A percentile compares a stretch with the other conserved stretches of the same genome.
Conservation (phyloP, 2,329 filamentous ascomycete genomes). For the Ceratocystis harringtonii region DNA sequence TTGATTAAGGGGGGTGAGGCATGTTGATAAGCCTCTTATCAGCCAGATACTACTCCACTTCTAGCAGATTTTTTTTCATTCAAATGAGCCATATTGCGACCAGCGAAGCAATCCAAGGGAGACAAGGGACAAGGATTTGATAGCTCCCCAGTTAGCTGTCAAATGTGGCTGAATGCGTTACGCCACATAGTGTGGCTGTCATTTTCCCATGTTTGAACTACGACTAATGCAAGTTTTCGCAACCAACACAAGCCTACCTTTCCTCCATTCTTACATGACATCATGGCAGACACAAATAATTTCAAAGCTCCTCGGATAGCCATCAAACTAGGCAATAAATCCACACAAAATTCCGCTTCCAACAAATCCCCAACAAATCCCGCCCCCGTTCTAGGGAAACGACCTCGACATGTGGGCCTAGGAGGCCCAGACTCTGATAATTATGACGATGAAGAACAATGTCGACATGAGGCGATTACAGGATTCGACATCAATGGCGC, state of each 20-base stretch:
- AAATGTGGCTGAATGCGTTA: background rate
- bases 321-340: constrained; percentile 17
- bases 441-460: constrained; percentile 12
- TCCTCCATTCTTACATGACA: background rate
- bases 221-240: background rate
- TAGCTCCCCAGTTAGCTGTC: background rate
- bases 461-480: constrained; percentile 12
- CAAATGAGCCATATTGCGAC: constrained; percentile 1
- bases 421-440: constrained; percentile 17
- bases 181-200: background rate
- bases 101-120: background rate
- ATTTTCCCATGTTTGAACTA: background rate
- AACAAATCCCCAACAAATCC: constrained; percentile 6
- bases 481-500: constrained; percentile 11
- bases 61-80: constrained; percentile 15
- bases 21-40: constrained; percentile 14
- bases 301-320: constrained; percentile 17
- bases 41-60: constrained; percentile 14
- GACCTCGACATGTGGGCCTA: constrained; percentile 13
- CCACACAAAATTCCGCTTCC: constrained; percentile 3
- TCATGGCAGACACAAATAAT: constrained; percentile 5
- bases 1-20: constrained; percentile 4
- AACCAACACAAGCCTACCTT: background rate
- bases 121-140: background rate
- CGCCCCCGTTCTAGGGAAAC: constrained; percentile 17